Evolutionary conservation across 2,329 filamentous ascomycete species (phyloP).

Genomic region (Fusarium caatingaense): DNA sequence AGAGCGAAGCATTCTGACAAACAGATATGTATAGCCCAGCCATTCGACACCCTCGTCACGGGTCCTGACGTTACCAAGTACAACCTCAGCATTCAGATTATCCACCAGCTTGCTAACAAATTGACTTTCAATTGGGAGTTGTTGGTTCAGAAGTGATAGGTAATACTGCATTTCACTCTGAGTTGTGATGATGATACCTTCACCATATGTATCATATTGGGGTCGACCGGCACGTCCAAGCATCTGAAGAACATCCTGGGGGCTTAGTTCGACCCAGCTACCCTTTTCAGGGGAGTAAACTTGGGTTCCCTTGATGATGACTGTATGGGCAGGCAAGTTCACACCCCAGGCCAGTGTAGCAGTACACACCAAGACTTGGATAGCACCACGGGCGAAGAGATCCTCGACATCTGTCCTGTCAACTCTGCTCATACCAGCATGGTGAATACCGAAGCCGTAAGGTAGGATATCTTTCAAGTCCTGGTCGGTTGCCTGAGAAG

Average conservation of each 20-base stretch:
- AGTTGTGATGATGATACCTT: slow-evolving; percentile 98
- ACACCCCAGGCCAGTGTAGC: slow-evolving; percentile 99
- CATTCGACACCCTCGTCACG: slow-evolving; percentile 98
- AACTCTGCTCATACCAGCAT: slow-evolving; percentile 95
- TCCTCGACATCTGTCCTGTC: slow-evolving; percentile 96
- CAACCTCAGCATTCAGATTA: slow-evolving; percentile 95
- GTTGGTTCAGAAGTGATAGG: slow-evolving; percentile 94
- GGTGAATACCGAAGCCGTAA: slow-evolving; percentile 97
- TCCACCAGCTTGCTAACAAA: slow-evolving; percentile 93
- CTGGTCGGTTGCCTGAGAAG: slow-evolving; percentile 82
- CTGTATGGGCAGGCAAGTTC: slow-evolving; percentile 95
- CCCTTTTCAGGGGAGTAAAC: slow-evolving; percentile 99
- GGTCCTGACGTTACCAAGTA: slow-evolving; percentile 90
- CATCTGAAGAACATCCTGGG: slow-evolving; percentile 98
- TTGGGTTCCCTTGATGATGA: slow-evolving; percentile 98
- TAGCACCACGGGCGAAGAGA: slow-evolving; percentile 88
- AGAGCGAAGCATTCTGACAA: slow-evolving; percentile 96
- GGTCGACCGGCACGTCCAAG: slow-evolving; percentile 95
- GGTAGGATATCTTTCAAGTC: slow-evolving; percentile 95
- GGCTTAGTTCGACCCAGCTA: slow-evolving; percentile 97
- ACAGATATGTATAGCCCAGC: slow-evolving; percentile 98
- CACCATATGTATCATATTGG: slow-evolving; percentile 97
- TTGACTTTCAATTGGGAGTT: slow-evolving; percentile 97
- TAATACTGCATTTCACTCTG: slow-evolving; percentile 98
- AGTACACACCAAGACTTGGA: slow-evolving; percentile 96